Evolutionary conservation across 257 asterid species (phyloP).

Genomic region (Rubia yunnanensis): DNA sequence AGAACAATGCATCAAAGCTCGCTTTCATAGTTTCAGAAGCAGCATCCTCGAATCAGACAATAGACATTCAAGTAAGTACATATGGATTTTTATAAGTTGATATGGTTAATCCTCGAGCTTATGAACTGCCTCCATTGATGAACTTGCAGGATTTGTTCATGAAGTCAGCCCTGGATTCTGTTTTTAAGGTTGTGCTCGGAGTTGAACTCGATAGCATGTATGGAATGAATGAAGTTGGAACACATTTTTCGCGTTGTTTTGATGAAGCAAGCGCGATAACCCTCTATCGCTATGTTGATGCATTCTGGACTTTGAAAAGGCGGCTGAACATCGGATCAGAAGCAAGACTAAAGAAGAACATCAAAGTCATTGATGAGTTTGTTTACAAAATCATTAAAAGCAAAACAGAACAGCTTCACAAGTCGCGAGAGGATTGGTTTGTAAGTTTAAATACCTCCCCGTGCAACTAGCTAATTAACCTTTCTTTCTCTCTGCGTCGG

Average conservation of each 20-base stretch:
- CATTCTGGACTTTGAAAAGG: constrained; percentile 50
- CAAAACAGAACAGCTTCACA: constrained; percentile 37
- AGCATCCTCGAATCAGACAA: constrained; percentile 22
- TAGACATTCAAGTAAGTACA: constrained; percentile 39
- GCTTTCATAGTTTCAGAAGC: constrained; percentile 32
- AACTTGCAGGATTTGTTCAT: constrained; percentile 51
- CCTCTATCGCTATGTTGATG: constrained; percentile 40
- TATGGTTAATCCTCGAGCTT: background rate
- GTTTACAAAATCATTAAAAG: constrained; percentile 39
- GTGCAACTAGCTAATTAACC: background rate
- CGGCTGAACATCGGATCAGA: constrained; percentile 52
- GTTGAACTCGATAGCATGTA: constrained; percentile 51
- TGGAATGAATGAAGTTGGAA: constrained; percentile 40
- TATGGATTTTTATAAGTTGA: background rate
- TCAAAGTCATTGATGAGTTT: constrained; percentile 38
- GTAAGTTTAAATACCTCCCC: background rate
- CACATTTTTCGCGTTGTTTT: constrained; percentile 40
- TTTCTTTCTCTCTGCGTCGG: too few species aligned
- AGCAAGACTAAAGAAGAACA: constrained; percentile 38
- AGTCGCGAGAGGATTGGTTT: constrained; percentile 11
- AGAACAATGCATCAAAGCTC: constrained; percentile 41
- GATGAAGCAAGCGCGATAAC: constrained; percentile 59
- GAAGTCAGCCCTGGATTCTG: constrained; percentile 62
- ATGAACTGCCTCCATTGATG: background rate
- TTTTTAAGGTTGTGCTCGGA: constrained; percentile 56